Evolutionary conservation across 78 protist species (phyloP).

Genomic region (Dictyostelium purpureum): DNA sequence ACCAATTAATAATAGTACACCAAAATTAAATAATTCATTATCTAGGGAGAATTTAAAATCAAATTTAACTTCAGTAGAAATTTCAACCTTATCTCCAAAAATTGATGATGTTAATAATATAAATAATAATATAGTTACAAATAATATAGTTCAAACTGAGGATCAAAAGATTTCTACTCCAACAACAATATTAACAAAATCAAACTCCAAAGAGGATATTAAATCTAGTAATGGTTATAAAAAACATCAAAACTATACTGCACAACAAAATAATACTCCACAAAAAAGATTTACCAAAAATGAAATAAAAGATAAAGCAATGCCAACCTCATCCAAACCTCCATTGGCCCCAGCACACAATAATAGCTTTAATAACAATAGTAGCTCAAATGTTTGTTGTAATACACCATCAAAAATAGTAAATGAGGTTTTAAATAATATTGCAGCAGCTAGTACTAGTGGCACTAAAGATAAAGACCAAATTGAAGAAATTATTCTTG

Average conservation of each 20-base stretch:
- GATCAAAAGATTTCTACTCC: background rate
- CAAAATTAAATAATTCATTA: background rate
- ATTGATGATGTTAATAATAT: background rate
- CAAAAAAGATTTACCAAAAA: background rate
- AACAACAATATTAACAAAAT: background rate
- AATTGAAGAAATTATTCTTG: too few species aligned
- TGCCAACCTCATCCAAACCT: background rate
- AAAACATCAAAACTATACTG: background rate
- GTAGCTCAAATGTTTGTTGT: background rate
- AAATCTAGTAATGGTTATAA: too few species aligned
- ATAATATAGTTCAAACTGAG: background rate
- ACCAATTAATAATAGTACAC: background rate
- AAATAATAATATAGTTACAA: background rate
- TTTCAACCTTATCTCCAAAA: background rate
- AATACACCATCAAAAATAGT: background rate
- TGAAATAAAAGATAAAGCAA: background rate
- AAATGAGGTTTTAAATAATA: background rate
- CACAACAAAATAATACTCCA: background rate
- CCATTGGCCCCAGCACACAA: too few species aligned
- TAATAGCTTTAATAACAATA: too few species aligned
- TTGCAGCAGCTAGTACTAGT: background rate
- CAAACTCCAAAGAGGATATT: background rate
- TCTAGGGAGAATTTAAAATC: background rate
- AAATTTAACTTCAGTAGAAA: background rate
- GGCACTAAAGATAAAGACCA: too few species aligned